phyloP scores from a whole-genome alignment of 129 eudicot species.

The Flaveria sonorensis region DNA sequence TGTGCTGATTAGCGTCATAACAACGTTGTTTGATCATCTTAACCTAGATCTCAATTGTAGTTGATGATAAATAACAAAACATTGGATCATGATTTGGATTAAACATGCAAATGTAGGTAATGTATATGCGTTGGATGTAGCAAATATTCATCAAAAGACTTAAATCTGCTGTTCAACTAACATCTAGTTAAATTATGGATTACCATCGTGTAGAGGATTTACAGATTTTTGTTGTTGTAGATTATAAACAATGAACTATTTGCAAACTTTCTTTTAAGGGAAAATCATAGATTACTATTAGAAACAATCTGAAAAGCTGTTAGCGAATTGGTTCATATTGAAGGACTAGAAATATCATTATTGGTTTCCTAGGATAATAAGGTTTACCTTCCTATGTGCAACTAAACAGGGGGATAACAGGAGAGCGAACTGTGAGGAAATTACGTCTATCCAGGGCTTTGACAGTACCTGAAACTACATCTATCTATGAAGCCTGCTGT shows the following conservation, averaged over 20 bases:
- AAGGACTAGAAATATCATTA: conserved; percentile 2
- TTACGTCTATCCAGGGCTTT: conserved; percentile 83
- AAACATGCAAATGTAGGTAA: background rate
- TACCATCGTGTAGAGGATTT: background rate
- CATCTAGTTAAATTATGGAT: background rate
- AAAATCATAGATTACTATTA: background rate
- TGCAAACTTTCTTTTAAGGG: conserved; percentile 9
- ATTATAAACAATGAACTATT: conserved; percentile 1
- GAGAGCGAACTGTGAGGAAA: conserved; percentile 90
- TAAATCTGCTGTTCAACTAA: background rate
- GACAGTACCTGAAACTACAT: conserved; percentile 85
- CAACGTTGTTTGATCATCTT: background rate
- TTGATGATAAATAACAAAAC: background rate
- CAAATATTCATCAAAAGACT: background rate
- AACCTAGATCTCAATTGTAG: background rate
- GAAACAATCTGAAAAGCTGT: background rate
- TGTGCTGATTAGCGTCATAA: background rate
- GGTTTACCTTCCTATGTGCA: conserved; percentile 8
- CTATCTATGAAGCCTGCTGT: conserved; percentile 80
- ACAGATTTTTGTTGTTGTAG: background rate
- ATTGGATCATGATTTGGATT: background rate
- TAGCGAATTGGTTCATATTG: background rate
- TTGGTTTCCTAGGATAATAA: background rate
- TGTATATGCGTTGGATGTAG: background rate
- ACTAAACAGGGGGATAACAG: conserved; percentile 67